Base-by-base conservation (phyloP, 140 eudicot genomes). In the Ambrosia hybrid region DNA sequence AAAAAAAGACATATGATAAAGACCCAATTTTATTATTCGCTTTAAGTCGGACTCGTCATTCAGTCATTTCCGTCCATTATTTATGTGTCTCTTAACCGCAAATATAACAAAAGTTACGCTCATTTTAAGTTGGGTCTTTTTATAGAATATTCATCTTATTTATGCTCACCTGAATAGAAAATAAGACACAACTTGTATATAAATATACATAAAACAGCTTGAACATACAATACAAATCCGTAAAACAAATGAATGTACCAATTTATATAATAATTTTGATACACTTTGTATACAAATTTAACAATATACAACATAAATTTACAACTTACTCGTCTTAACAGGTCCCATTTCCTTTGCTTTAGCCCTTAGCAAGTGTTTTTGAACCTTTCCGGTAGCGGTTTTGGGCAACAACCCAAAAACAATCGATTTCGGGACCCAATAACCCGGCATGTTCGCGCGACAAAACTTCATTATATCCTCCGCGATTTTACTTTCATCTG, bases 291-390 rank as follows among this genome's bases (percentile, higher is more conserved):
- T 14, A 36, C 37, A 36, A 33, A 6, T 52, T 33, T 60, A 57
- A 57, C 59, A 51, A 36, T 14, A 58, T 43, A 45, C 38, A 76
- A 56, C 17, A 55, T 58, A n/a, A 13, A 8, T 57, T 75, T 65
- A 89, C 48, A 89, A 79, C 75, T 83, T 83, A 36, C 97, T 91
- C 72, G 45, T 72, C 78, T 81, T 83, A 57, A 89, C 57, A 1
- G 97, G 83, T 68, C 98, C 98, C 91, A 92, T 81, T 78, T 87
- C 90, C 88, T 89, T 92, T 1, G 95, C 95, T 78, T 85, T 89
- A 7, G 81, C 79, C 82, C 98, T 80, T 79, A 92, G 67, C 79
- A 89, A 12, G 61, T 89, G 96, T 81, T 92, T 92, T 88, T 92
- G 98, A 56, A 92, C 84, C 70, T 92, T 92, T 49, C 98, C 98